Percentiles rank a stretch among this genome's conserved stretches.
Conservation (phyloP, 257 asterid genomes). For the Pogostemon cablin region DNA sequence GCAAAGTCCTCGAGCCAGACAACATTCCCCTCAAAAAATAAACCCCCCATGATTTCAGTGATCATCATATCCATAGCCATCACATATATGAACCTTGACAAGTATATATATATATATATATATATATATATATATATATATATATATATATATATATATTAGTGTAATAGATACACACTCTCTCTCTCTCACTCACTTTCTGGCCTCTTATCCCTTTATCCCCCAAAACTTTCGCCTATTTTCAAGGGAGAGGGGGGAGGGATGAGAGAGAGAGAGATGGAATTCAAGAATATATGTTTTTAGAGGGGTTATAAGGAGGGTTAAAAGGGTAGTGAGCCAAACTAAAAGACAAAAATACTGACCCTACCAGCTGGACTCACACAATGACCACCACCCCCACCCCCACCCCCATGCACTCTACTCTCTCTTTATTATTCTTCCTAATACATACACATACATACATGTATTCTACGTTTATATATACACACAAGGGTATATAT, state of each 20-base stretch:
- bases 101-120: neutral
- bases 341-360: slow-evolving; percentile 46
- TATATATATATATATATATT: neutral
- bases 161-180: neutral
- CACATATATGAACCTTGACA: too few relatives aligned
- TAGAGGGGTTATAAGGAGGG: slow-evolving; percentile 27
- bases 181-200: slow-evolving; percentile 5
- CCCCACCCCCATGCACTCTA: slow-evolving; percentile 33
- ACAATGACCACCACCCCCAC: slow-evolving; percentile 36
- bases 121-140: neutral
- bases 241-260: slow-evolving; percentile 41
- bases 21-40: slow-evolving; percentile 56
- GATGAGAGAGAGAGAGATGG: slow-evolving; percentile 28
- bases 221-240: slow-evolving; percentile 65
- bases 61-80: neutral
- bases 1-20: slow-evolving; percentile 60
- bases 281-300: slow-evolving; percentile 29
- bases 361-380: slow-evolving; percentile 49
- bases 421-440: neutral
- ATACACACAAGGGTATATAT: neutral
- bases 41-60: slow-evolving; percentile 28
- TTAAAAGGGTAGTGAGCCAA: slow-evolving; percentile 30
- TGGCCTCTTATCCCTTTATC: slow-evolving; percentile 41
- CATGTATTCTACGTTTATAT: neutral
- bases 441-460: slow-evolving; percentile 7